Evolutionary conservation across 148 eudicot genomes (phyloP), one percentile per base, ranked within the genome.

Genomic region (Selenicereus undatus): DNA sequence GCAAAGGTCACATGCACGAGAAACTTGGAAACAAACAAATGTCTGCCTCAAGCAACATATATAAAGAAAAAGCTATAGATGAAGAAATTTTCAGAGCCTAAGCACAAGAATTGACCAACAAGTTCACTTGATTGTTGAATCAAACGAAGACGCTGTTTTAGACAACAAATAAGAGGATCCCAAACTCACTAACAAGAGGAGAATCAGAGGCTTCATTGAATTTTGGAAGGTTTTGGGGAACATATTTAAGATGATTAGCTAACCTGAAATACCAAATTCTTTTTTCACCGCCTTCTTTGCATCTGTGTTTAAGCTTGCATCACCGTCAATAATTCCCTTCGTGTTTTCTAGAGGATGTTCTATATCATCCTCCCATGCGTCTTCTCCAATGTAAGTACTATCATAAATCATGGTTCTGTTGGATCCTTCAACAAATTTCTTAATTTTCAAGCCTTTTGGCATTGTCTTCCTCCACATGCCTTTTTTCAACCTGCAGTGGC

Each of bases 401-500:
- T 94, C 98, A 73, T 90, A 92, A 76, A 93, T 83, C 66, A 93
- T 73, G 74, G 95, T 91, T 45, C 93, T 97, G 80, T 88, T 88
- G 54, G 94, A 89, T 73, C 89, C 90, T 87, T 93, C 93, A 76
- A 94, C 85, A 74, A 88, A 88, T 74, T 89, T 94, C 89, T 93
- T 94, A 88, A 94, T 84, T 84, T 86, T 93, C 74, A 94, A 86
- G 73, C 98, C 98, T 85, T 91, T 94, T 21, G 98, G 98, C 71
- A 86, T 87, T 27, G 91, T 86, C 87, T 93, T 94, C 86, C 94
- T 91, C 98, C 98, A 94, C 81, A 91, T 84, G 65, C 95, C 91
- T 77, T 90, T 89, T 83, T 94, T 93, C 77, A 89, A 82, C 88
- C 98, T 94, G 78, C 83, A 85, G 20, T 45, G 39, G 11, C 62